phyloP scores from a whole-genome alignment of 176 grass and related monocot genomes.

The Stipa capillata region DNA sequence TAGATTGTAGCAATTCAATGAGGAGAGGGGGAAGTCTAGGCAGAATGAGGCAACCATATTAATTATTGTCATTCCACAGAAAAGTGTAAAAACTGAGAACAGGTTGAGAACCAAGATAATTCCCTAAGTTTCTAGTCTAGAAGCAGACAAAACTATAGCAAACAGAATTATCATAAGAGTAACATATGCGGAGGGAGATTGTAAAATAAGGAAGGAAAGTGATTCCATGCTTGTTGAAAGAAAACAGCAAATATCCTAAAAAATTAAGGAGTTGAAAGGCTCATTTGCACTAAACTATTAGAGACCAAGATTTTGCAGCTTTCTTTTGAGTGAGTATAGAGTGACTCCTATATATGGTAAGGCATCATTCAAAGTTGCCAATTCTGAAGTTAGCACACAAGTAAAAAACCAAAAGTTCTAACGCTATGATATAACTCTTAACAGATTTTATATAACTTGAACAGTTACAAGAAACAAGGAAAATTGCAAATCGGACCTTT shows the following conservation, averaged over 20 bases:
- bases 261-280: conserved; percentile 8
- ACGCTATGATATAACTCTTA: not conserved
- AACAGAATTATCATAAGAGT: not conserved
- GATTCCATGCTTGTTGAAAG: not conserved
- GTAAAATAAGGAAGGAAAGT: not conserved
- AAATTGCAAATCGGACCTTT: not conserved
- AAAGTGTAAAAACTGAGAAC: not conserved
- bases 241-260: not conserved
- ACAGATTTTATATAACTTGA: not conserved
- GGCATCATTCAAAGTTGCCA: not conserved
- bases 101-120: not conserved
- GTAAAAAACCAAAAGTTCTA: not conserved
- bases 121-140: not conserved
- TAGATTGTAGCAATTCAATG: not conserved
- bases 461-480: not conserved
- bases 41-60: not conserved
- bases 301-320: not conserved
- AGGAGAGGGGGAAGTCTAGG: not conserved
- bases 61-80: not conserved
- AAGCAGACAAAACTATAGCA: not conserved
- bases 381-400: conserved; percentile 2
- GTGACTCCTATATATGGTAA: not conserved
- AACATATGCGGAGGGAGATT: not conserved
- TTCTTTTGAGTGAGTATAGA: not conserved
- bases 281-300: not conserved